Evolutionary conservation across 1,284 basidiomycete species (phyloP).

Genomic region (Xanthoconium separans): DNA sequence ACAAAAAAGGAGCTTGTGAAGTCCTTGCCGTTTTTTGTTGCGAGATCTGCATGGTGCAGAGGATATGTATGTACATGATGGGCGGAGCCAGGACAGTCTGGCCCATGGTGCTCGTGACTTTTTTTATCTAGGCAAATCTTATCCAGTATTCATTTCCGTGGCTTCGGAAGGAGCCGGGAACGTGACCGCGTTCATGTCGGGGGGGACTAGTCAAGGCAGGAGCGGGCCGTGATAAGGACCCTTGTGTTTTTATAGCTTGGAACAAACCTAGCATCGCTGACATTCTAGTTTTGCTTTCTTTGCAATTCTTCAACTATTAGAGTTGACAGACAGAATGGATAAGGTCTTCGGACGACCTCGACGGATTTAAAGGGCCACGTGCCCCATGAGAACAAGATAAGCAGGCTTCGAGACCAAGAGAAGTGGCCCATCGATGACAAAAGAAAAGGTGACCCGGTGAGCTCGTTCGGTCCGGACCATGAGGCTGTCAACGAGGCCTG

Average conservation of each 20-base stretch:
- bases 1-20: too few species aligned
- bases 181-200: background rate
- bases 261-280: background rate
- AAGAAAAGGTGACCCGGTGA: background rate
- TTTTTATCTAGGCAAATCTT: background rate
- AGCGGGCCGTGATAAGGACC: background rate
- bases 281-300: background rate
- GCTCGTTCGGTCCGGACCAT: background rate
- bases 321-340: background rate
- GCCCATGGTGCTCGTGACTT: background rate
- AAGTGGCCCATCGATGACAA: background rate
- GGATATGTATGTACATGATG: background rate
- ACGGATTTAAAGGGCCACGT: conserved; percentile 4
- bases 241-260: background rate
- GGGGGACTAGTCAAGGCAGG: background rate
- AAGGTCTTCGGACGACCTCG: background rate
- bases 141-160: conserved; percentile 9
- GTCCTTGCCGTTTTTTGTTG: too few species aligned
- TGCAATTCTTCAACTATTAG: background rate
- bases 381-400: background rate
- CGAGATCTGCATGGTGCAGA: background rate
- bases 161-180: background rate
- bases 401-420: background rate
- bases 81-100: background rate
- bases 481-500: conserved; percentile 18